A percentile compares a stretch with the other conserved stretches of the same genome.
phyloP scores from a whole-genome alignment of 2,329 filamentous ascomycete genomes.

The Cordyceps farinosa region DNA sequence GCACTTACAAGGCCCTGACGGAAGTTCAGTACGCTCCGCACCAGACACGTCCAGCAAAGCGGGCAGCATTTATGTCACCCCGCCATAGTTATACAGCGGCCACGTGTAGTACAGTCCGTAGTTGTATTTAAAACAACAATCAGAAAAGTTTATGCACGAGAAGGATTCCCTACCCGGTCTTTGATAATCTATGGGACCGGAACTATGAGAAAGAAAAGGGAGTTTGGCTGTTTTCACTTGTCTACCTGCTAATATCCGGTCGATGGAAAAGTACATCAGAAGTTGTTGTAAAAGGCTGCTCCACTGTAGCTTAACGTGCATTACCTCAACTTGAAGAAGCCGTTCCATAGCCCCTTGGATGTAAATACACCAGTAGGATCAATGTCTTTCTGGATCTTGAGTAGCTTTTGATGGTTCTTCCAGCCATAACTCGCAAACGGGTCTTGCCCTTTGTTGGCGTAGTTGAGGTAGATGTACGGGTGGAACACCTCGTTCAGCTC shows the following conservation, averaged over 20 bases:
- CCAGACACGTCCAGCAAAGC: no score
- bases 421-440: not conserved
- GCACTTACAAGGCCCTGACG: no score
- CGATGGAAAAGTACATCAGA: not conserved
- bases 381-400: not conserved
- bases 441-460: not conserved
- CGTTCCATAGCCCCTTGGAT: slow-evolving; percentile 3
- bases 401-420: not conserved
- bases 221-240: no score
- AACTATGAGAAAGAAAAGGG: no score
- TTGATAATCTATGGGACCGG: no score
- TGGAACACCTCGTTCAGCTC: not conserved
- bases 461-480: not conserved
- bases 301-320: not conserved
- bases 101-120: no score
- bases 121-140: no score
- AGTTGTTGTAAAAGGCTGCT: not conserved
- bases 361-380: slow-evolving; percentile 6
- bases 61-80: no score
- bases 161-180: no score
- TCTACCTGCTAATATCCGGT: not conserved
- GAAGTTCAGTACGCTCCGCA: no score
- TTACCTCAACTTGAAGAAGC: slow-evolving; percentile 10
- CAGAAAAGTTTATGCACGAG: no score
- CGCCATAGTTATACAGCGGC: no score